These are phyloP conservation scores for Chytriomyces sp. DNA, from an alignment of 192 early-diverging fungal genomes.

Conservation along the genomic window DNA sequence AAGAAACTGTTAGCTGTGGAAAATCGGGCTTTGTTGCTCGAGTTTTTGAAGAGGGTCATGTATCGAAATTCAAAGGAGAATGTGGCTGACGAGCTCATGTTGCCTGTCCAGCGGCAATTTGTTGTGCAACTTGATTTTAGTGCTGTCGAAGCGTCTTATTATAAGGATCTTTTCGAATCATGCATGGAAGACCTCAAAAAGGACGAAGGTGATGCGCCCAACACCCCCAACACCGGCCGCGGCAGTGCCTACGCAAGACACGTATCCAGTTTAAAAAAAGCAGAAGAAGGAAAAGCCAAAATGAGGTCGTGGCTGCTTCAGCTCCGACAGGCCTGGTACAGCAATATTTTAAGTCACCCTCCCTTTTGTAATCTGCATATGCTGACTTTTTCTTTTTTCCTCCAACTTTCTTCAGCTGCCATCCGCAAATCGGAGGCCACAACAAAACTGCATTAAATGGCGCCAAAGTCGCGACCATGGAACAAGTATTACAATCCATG, in stretches of 20 bases:
- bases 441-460: constrained; percentile 53
- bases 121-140: constrained; percentile 57
- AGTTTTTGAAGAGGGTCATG: constrained; percentile 48
- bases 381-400: neutral
- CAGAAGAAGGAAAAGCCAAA: constrained; percentile 26
- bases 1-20: neutral
- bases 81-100: constrained; percentile 55
- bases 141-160: constrained; percentile 63
- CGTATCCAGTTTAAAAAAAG: neutral
- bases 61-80: constrained; percentile 62
- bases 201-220: constrained; percentile 15
- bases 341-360: neutral
- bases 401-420: constrained; percentile 46
- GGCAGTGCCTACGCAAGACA: constrained; percentile 16
- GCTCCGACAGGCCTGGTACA: constrained; percentile 52
- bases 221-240: too few relatives aligned
- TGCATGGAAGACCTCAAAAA: constrained; percentile 49
- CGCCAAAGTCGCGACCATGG: constrained; percentile 51
- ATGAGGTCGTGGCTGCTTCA: constrained; percentile 56
- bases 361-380: neutral
- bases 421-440: constrained; percentile 60
- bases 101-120: constrained; percentile 60
- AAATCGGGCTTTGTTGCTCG: constrained; percentile 27
- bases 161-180: constrained; percentile 56
- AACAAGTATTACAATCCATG: constrained; percentile 63